Percentiles rank a stretch among this genome's conserved stretches.
Conservation (phyloP, 176 grass and related monocot genomes). For the Hordeum marinum region DNA sequence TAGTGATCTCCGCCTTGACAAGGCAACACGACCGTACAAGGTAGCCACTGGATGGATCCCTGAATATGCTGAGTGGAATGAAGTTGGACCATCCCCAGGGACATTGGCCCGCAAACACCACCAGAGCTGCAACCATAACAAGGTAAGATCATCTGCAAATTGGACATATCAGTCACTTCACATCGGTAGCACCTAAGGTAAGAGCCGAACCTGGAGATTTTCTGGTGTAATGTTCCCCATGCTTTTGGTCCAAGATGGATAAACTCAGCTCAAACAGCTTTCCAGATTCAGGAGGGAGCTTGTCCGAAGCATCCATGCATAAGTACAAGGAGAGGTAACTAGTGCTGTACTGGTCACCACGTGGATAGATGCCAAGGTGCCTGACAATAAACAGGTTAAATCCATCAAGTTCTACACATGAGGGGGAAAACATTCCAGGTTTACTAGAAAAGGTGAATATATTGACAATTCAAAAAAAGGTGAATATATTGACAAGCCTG, state of each 20-base stretch:
- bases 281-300: background rate
- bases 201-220: background rate
- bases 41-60: background rate
- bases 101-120: background rate
- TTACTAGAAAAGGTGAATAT: background rate
- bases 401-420: background rate
- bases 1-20: background rate
- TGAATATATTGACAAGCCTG: background rate
- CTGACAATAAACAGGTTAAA: background rate
- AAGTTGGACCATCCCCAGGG: background rate
- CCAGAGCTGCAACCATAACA: background rate
- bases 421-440: background rate
- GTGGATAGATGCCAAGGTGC: background rate
- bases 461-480: background rate
- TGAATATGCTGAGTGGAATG: background rate
- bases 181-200: background rate
- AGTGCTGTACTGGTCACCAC: background rate
- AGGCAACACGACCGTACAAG: background rate
- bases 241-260: background rate
- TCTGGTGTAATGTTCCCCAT: background rate
- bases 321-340: constrained; percentile 6
- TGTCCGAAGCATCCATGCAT: background rate
- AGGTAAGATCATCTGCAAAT: background rate
- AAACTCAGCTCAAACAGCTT: background rate
- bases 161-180: background rate